Evolutionary conservation across 805 yeast species (phyloP).

Genomic region (Metschnikowia koreensis): DNA sequence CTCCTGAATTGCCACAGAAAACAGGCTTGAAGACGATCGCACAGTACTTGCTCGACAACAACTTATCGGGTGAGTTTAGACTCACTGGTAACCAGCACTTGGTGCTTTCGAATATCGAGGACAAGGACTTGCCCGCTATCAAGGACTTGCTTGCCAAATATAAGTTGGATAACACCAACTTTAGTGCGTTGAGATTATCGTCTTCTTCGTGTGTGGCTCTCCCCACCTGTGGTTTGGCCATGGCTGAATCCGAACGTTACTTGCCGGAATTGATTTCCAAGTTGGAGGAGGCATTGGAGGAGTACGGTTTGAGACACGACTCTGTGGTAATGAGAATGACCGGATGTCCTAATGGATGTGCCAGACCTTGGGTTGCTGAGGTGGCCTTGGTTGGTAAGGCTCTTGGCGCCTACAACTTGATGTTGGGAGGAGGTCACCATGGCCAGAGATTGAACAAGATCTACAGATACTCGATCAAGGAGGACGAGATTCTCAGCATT

Average conservation of each 20-base stretch:
- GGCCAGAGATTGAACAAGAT: slow-evolving; percentile 92
- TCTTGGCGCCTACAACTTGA: slow-evolving; percentile 83
- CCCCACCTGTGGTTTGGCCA: slow-evolving; percentile 98
- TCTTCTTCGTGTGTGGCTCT: slow-evolving; percentile 97
- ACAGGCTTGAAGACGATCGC: slow-evolving; percentile 83
- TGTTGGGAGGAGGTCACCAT: slow-evolving; percentile 94
- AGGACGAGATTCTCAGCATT: slow-evolving; percentile 76
- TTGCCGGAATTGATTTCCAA: slow-evolving; percentile 79
- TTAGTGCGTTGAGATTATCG: slow-evolving; percentile 80
- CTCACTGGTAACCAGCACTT: slow-evolving; percentile 96
- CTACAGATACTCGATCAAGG: slow-evolving; percentile 83
- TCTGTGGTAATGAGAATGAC: slow-evolving; percentile 97
- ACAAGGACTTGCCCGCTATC: slow-evolving; percentile 60
- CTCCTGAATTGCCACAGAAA: slow-evolving; percentile 86
- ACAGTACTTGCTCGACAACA: slow-evolving; percentile 52
- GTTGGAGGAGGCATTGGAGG: slow-evolving; percentile 84
- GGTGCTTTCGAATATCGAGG: slow-evolving; percentile 68
- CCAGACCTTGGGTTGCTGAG: slow-evolving; percentile 98
- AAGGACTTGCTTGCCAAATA: slow-evolving; percentile 66
- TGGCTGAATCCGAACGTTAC: slow-evolving; percentile 97
- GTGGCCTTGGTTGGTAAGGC: slow-evolving; percentile 96
- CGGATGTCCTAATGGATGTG: slow-evolving; percentile 98
- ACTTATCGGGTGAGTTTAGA: slow-evolving; percentile 78
- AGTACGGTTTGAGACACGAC: slow-evolving; percentile 90
- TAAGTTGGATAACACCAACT: slow-evolving; percentile 79